Base-by-base conservation (phyloP, 306 rosid species). In the Sicyos baderoa region DNA sequence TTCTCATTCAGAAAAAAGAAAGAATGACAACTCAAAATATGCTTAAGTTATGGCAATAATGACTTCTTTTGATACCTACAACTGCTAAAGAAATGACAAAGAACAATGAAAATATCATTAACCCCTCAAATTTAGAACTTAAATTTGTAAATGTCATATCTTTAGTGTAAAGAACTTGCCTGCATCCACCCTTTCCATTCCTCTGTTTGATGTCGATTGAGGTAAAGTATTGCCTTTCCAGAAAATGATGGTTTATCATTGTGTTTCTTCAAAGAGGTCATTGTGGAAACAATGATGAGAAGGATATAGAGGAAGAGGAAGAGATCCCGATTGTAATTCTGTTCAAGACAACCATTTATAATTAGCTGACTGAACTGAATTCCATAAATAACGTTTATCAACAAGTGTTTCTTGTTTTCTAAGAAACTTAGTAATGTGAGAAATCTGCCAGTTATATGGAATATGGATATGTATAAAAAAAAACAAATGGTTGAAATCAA, bases 151-250 rank as follows among this genome's bases (percentile, higher is more conserved):
- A 32, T 18, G 66, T 71, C 50, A 21, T 35, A 27, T 67, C 22
- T 45, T 70, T 40, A 56, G 58, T 59, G 69, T 56, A 59, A 69
- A 80, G 61, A 18, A 81, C 95, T 83, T 77, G 90, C 99, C 97
- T 94, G 99, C 99, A 94, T 94, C 97, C 97, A 94, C 75, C 99
- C 99, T 77, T 86, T 94, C 99, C 99, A 94, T 73, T 94, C 99
- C 76, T 94, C 99, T 48, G 99, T 94, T 76, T 94, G 97, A 79
- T 94, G 96, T 52, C 99, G 90, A 80, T 94, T 94, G 55, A 94
- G 96, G 79, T 90, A 94, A 67, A 88, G 96, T 68, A 90, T 76
- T 72, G 80, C 86, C 81, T 86, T 90, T 72, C 84, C 97, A 74
- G 99, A 84, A 77, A 90, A 90, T 47, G 95, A 75, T 37, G 97